Evolutionary conservation across 768 basidiomycete species (phyloP), one percentile per base, ranked within the genome.

Genomic region (Podaxis sp.): DNA sequence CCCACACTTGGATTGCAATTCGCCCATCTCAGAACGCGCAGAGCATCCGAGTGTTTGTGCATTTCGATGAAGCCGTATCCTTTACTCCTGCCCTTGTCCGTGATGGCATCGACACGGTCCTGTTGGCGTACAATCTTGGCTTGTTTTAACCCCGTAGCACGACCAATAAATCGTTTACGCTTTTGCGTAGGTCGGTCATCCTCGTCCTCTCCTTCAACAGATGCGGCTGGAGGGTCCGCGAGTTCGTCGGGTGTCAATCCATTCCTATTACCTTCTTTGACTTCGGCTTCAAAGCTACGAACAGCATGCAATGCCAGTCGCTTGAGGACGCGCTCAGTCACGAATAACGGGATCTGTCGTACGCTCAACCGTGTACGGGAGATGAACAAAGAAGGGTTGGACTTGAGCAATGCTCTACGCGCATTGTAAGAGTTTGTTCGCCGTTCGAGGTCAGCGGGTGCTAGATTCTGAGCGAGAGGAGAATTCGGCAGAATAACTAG

Each of bases 31-130:
- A 99, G 76, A 4, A 98, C 89, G 26, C 92, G 89, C 24, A 99
- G 78, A 5, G 96, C 95, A 72, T 99, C 94, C 4, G 89, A 87
- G 68, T 99, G 97, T 28, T 79, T 84, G 53, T 87, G 78, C 84
- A 97, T 84, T 78, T 99, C 96, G 36, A 99, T 70, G 77, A 99
- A 99, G 10, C 96, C 97, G 69, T 98, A 99, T 1, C 97, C 96
- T 72, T 91, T 94, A 69, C 90, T 93, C 58, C 89, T 84, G 1
- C 93, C 93, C 68, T 93, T 90, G 3, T 91, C 92, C 0, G 91
- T 94, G 44, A 96, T 73, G 3, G 91, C 81, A 70, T 99, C 96
- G 59, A 96, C 83, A n/a, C 93, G 88, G 66, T 97, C 96, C 12
- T 81, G 78, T 73, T 94, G 91, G 11, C 96, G 87, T 13, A 97